phyloP scores from a whole-genome alignment of 2,329 filamentous ascomycete genomes.

The Aureobasidium mangrovei region DNA sequence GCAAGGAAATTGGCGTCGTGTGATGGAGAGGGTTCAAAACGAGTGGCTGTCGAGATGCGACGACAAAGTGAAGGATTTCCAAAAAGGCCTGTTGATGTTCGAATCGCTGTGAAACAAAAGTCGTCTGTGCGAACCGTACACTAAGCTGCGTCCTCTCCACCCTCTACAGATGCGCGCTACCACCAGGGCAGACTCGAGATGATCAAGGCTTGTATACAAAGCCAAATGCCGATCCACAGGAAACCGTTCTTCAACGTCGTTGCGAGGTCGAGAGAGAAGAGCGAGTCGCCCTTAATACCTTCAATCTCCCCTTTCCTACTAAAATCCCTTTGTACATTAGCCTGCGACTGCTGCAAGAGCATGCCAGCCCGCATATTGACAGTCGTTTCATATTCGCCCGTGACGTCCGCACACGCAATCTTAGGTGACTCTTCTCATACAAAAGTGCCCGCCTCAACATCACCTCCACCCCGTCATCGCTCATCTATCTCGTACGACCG shows the following conservation, averaged over 20 bases:
- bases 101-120: too few relatives aligned
- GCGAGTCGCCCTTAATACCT: not conserved
- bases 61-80: not conserved
- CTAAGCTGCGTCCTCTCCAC: too few relatives aligned
- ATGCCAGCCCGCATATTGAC: too few relatives aligned
- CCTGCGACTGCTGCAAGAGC: constrained; percentile 9
- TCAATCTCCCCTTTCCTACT: not conserved
- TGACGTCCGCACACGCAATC: constrained; percentile 2
- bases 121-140: too few relatives aligned
- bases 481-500: constrained; percentile 2
- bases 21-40: not conserved
- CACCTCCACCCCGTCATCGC: constrained; percentile 1
- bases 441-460: not conserved
- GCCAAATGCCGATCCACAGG: too few relatives aligned
- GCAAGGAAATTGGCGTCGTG: constrained; percentile 1
- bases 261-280: too few relatives aligned
- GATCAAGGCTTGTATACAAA: too few relatives aligned
- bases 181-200: too few relatives aligned
- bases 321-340: constrained; percentile 7
- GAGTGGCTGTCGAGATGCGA: not conserved
- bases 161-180: too few relatives aligned
- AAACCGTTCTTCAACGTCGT: too few relatives aligned
- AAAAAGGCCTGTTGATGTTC: not conserved
- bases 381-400: not conserved
- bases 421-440: not conserved